Percentiles rank a stretch among this genome's conserved stretches.
Evolutionary conservation across 2,329 filamentous ascomycete species (phyloP).

Genomic region (Taxawa tesnikishii): DNA sequence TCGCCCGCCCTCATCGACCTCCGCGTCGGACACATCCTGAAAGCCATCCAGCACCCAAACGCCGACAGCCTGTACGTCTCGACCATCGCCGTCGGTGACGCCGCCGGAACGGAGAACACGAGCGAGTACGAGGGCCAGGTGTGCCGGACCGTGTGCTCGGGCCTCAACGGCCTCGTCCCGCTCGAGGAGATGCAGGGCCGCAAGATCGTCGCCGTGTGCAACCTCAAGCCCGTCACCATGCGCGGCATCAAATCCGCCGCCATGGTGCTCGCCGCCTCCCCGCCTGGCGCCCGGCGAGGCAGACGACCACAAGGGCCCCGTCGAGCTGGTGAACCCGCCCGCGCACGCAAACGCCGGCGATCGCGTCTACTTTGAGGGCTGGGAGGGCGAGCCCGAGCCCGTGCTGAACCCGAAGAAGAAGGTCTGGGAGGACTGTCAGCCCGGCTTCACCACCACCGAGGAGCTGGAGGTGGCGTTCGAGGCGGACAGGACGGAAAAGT

Average conservation of each 20-base stretch:
- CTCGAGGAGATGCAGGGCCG: constrained; percentile 94
- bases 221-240: constrained; percentile 99
- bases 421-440: constrained; percentile 94
- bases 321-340: constrained; percentile 84
- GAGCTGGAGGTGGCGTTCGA: constrained; percentile 77
- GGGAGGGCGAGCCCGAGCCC: constrained; percentile 83
- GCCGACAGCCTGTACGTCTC: constrained; percentile 93
- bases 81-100: constrained; percentile 88
- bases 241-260: constrained; percentile 69
- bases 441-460: constrained; percentile 84
- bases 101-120: constrained; percentile 75
- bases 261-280: constrained; percentile 94
- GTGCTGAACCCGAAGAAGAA: constrained; percentile 99
- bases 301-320: constrained; percentile 74
- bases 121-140: constrained; percentile 83
- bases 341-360: constrained; percentile 70
- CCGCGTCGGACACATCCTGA: constrained; percentile 92
- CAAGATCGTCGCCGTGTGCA: constrained; percentile 91
- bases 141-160: constrained; percentile 91
- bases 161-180: constrained; percentile 83
- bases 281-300: constrained; percentile 67
- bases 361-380: constrained; percentile 86
- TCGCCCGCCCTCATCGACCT: constrained; percentile 85
- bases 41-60: constrained; percentile 89
- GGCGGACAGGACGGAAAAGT: constrained; percentile 60